Base-by-base conservation (phyloP, 805 yeast species). In the Spathaspora arborariae region DNA sequence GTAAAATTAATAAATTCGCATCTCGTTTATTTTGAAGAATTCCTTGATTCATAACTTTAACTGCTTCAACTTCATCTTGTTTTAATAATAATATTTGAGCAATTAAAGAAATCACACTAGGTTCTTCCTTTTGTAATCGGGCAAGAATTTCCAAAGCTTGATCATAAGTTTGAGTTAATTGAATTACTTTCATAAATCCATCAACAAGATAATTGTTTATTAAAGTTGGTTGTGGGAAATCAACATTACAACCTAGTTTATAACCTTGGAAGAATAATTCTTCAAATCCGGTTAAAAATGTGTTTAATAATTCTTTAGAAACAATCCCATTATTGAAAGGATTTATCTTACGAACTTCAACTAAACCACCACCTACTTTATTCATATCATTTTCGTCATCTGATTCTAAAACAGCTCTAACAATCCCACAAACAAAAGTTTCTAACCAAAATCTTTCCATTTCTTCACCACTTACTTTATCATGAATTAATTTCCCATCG, bases 351-450 rank as follows among this genome's bases (percentile, higher is more conserved):
- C 96, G 79, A 34, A 94, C 85, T 60, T 91, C 96, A 8, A 90
- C 96, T 46, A 94, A 57, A 70, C 85, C 68, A 66, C 84, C 64
- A 11, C 62, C 64, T 45, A 68, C 68, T 50, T 70, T 69, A 46
- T 86, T 92, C 39, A 84, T 89, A 44, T 89, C 96, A 44, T 87
- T 89, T 36, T 84, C 90, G 44, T 89, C 96, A 44, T 87, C 91
- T 5, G 68, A 63, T 21, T 80, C 80, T 46, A 89, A 67, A 38
- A 94, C 64, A 6, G 91, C 70, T 56, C 99, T 78, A 20, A 89
- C 81, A 51, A 90, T 76, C 2, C 90, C 84, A 58, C 89, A 74
- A 52, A 83, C 72, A 58, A 75, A 83, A 1, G 88, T 79, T 54
- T 69, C 80, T 54, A 55, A 66, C 77, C 77, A 72, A 38, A 68